Evolutionary conservation across 176 grass and related monocot species (phyloP).

Genomic region (Calamus simplicifolius): DNA sequence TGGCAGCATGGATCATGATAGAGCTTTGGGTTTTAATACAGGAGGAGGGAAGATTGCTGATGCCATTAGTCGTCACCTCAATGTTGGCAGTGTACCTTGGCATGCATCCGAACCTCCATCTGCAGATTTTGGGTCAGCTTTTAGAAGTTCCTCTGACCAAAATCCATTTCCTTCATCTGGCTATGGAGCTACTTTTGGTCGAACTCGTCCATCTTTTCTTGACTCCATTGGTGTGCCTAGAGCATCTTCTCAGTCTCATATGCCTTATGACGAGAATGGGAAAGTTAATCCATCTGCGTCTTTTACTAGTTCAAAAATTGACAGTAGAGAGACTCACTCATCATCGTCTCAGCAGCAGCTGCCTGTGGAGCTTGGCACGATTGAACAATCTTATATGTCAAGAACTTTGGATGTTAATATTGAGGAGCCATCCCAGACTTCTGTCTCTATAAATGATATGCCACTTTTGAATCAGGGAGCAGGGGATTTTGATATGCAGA

Average conservation of each 20-base stretch:
- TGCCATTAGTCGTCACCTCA: slow-evolving; percentile 27
- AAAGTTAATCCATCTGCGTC: slow-evolving; percentile 27
- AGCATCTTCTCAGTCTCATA: slow-evolving; percentile 31
- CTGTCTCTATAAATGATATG: slow-evolving; percentile 37
- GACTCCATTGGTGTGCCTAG: slow-evolving; percentile 73
- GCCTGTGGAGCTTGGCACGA: slow-evolving; percentile 18
- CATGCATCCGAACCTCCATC: slow-evolving; percentile 26
- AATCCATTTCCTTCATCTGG: slow-evolving; percentile 37
- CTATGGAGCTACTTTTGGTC: slow-evolving; percentile 47
- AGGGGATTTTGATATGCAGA: slow-evolving; percentile 13
- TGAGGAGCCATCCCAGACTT: slow-evolving; percentile 29
- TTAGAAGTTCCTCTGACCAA: slow-evolving; percentile 27
- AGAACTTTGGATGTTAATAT: slow-evolving; percentile 29
- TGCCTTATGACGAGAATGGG: slow-evolving; percentile 23
- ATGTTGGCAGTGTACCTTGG: slow-evolving; percentile 23
- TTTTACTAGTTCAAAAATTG: slow-evolving; percentile 32
- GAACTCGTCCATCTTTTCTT: slow-evolving; percentile 75
- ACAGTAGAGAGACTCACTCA: background rate
- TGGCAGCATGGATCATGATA: slow-evolving; percentile 20
- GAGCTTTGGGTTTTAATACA: slow-evolving; percentile 17
- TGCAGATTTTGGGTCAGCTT: slow-evolving; percentile 15
- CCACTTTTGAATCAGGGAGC: slow-evolving; percentile 2
- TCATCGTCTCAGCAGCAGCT: slow-evolving; percentile 26
- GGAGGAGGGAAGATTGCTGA: slow-evolving; percentile 15
- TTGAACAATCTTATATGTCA: slow-evolving; percentile 28